A percentile compares a stretch with the other conserved stretches of the same genome.
Conservation (phyloP, 441 rosid genomes). For the Syzygium malaccense region DNA sequence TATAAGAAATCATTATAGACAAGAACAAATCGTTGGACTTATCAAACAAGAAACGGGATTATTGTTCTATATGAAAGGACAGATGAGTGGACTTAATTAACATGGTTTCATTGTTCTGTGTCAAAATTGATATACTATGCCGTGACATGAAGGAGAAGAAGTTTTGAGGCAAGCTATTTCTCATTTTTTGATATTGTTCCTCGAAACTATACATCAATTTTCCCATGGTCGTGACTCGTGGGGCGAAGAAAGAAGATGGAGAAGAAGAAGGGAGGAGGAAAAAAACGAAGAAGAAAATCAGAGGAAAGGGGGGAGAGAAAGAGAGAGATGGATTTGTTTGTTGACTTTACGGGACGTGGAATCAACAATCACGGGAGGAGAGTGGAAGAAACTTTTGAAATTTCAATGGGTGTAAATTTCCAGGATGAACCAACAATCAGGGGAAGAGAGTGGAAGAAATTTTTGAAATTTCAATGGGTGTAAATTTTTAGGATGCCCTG, state of each 20-base stretch:
- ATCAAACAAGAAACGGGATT: background rate
- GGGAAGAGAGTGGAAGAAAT: too few relatives aligned
- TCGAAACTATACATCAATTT: background rate
- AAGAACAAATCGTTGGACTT: background rate
- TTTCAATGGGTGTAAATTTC: too few relatives aligned
- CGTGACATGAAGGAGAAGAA: background rate
- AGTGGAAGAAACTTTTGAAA: background rate
- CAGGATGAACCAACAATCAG: background rate
- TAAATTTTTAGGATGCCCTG: accelerated
- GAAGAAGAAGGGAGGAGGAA: background rate
- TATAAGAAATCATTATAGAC: background rate
- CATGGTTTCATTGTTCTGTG: background rate
- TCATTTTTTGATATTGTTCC: background rate
- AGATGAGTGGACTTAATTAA: accelerated
- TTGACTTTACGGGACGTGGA: background rate
- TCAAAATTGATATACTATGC: background rate
- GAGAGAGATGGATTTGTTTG: background rate
- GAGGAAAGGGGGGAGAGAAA: too few relatives aligned
- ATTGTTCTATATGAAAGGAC: background rate
- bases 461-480: background rate
- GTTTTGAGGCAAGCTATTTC: too few relatives aligned
- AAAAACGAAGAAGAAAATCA: background rate
- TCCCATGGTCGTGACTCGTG: background rate
- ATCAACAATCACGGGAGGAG: background rate
- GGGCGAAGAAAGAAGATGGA: background rate